phyloP scores from a whole-genome alignment of 129 eudicot genomes.

The Logfia minima region DNA sequence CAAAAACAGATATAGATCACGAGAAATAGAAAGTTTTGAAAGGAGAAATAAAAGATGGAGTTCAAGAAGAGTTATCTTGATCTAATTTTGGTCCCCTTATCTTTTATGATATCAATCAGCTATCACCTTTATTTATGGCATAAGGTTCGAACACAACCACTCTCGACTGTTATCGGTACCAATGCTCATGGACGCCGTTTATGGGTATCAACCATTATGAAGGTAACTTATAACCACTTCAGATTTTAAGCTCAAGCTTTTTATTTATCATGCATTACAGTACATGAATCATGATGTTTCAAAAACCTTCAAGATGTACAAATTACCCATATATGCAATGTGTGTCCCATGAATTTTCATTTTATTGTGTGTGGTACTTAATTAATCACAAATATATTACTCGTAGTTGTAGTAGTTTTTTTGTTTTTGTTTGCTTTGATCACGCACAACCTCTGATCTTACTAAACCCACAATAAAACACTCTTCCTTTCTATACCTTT shows the following conservation, averaged over 20 bases:
- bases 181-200: constrained; percentile 65
- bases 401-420: background rate
- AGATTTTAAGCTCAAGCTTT: background rate
- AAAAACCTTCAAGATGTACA: background rate
- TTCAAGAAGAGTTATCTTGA: constrained; percentile 71
- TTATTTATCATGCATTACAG: background rate
- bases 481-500: too few relatives aligned
- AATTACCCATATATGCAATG: background rate
- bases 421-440: background rate
- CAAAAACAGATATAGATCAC: background rate
- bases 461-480: too few relatives aligned
- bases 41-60: constrained; percentile 42
- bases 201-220: constrained; percentile 84
- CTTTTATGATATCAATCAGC: constrained; percentile 36
- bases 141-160: constrained; percentile 62
- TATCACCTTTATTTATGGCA: constrained; percentile 79
- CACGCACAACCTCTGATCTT: too few relatives aligned
- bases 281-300: background rate
- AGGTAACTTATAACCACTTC: constrained; percentile 52
- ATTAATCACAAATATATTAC: background rate
- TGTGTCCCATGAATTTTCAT: background rate
- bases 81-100: constrained; percentile 59
- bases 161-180: constrained; percentile 67
- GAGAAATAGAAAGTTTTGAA: background rate
- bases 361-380: background rate